Evolutionary conservation across 495 filamentous ascomycete species (phyloP).

Genomic region (Aspergillus bridgeri): DNA sequence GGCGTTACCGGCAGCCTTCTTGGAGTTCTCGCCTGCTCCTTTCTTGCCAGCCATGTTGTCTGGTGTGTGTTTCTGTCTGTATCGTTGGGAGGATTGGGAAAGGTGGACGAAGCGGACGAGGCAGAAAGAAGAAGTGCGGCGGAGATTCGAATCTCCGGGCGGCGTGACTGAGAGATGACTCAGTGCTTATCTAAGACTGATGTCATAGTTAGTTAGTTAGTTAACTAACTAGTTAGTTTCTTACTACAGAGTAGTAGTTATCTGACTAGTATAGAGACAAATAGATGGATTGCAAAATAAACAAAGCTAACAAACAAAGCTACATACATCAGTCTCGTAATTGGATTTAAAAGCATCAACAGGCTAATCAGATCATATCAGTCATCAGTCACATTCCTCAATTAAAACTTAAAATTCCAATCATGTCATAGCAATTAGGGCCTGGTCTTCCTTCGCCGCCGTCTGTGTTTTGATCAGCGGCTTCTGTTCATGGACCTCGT

Average conservation of each 20-base stretch:
- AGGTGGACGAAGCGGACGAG: neutral
- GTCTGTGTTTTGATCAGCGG: neutral
- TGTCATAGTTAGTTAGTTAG: neutral
- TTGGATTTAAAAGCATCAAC: neutral
- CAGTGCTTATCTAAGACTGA: neutral
- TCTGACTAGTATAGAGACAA: no score
- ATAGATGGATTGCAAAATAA: no score
- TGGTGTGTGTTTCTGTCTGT: neutral
- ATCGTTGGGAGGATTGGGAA: neutral
- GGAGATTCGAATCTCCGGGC: neutral
- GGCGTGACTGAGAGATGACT: neutral
- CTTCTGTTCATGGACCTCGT: neutral
- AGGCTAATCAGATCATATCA: slow-evolving; percentile 15
- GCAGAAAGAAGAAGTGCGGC: neutral
- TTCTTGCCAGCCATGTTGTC: slow-evolving; percentile 56
- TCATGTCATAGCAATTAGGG: neutral
- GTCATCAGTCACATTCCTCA: slow-evolving; percentile 14
- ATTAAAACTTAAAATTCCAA: slow-evolving; percentile 2
- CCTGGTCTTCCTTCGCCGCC: neutral
- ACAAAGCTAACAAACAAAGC: neutral
- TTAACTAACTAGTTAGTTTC: no score
- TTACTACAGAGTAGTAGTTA: no score
- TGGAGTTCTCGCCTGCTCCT: slow-evolving; percentile 66
- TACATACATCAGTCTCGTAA: neutral
- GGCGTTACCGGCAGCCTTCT: slow-evolving; percentile 88